Conservation (phyloP, 352 stramenopile genomes). For the Globisporangium emineosum region DNA sequence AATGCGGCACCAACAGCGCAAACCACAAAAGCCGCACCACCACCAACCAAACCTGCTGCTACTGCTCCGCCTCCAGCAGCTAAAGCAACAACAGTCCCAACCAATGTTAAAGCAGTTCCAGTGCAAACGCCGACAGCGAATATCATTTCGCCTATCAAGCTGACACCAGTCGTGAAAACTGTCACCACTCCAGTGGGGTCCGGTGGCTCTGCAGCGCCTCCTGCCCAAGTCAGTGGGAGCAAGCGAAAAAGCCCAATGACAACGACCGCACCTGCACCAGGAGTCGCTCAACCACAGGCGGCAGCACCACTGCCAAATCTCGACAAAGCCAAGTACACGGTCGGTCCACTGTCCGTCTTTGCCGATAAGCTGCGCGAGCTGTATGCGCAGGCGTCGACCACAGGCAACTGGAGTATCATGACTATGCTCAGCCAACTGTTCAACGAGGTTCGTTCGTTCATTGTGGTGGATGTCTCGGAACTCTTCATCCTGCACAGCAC, state of each 20-base stretch:
- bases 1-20: background rate
- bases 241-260: background rate
- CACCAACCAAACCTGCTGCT: background rate
- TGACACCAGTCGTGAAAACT: background rate
- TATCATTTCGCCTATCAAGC: background rate
- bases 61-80: background rate
- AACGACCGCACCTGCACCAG: background rate
- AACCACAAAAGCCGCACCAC: background rate
- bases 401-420: constrained; percentile 8
- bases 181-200: background rate
- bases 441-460: constrained; percentile 11
- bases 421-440: constrained; percentile 18
- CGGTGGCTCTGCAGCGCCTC: background rate
- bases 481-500: background rate
- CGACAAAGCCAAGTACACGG: constrained; percentile 6
- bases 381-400: constrained; percentile 9
- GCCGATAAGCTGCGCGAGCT: constrained; percentile 11
- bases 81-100: background rate
- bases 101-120: background rate
- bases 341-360: constrained; percentile 8
- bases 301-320: background rate
- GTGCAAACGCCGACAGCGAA: background rate
- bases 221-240: background rate
- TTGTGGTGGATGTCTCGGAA: too few species aligned
- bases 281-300: background rate